Percentiles rank a stretch among this genome's conserved stretches.
These are phyloP conservation scores for Xylaria sp. DNA, from an alignment of 2,329 filamentous ascomycete genomes.

Conservation along the genomic window DNA sequence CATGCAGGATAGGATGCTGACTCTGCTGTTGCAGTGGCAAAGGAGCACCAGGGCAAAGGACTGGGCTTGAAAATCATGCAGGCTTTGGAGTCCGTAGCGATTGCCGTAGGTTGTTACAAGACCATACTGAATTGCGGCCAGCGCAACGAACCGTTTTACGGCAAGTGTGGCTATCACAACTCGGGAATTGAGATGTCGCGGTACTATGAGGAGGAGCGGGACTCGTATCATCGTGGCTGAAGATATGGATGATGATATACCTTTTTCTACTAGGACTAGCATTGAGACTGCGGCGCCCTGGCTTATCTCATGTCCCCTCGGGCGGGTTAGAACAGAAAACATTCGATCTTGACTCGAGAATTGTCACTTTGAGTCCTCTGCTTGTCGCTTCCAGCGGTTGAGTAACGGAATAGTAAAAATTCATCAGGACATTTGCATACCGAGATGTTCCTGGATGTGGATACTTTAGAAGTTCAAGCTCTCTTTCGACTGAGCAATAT, in stretches of 20 bases:
- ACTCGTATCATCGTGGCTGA: slow-evolving; percentile 45
- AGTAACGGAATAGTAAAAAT: neutral
- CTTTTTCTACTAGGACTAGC: neutral
- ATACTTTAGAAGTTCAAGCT: neutral
- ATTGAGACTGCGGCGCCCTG: neutral
- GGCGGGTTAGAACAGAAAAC: neutral
- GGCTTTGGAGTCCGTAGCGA: slow-evolving; percentile 78
- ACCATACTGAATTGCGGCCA: slow-evolving; percentile 83
- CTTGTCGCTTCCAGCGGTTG: neutral
- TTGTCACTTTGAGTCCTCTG: neutral
- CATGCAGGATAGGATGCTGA: slow-evolving; percentile 10
- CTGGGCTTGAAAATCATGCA: slow-evolving; percentile 80
- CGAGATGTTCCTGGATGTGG: neutral
- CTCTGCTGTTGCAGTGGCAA: slow-evolving; percentile 62
- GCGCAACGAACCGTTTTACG: slow-evolving; percentile 82
- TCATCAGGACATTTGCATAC: neutral
- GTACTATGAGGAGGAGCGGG: slow-evolving; percentile 44
- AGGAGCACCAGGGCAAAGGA: slow-evolving; percentile 84
- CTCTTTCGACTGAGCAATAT: no score
- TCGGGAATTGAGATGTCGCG: slow-evolving; percentile 50
- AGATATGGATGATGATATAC: neutral
- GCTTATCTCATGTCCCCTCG: neutral
- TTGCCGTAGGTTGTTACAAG: slow-evolving; percentile 82
- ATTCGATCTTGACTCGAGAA: neutral
- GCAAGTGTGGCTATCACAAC: slow-evolving; percentile 48